Conservation (phyloP, 2,329 filamentous ascomycete species). For the Monilinia polystroma region DNA sequence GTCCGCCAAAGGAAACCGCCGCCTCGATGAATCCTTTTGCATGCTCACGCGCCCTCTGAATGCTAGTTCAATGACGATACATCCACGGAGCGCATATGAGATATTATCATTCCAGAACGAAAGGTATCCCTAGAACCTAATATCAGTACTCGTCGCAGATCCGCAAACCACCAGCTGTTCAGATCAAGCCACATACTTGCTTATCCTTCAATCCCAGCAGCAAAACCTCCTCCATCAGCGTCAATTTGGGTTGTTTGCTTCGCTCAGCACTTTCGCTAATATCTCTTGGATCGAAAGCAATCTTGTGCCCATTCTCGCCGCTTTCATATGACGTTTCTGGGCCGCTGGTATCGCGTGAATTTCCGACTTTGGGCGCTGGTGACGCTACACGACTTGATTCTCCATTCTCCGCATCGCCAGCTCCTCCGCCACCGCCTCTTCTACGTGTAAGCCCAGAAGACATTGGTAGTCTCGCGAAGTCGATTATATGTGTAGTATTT, state of each 20-base stretch:
- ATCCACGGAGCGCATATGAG: constrained; percentile 93
- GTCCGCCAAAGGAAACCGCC: constrained; percentile 90
- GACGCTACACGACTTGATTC: constrained; percentile 65
- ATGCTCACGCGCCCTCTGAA: constrained; percentile 96
- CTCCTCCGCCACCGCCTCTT: constrained; percentile 65
- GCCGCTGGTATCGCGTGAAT: constrained; percentile 53
- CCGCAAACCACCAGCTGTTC: constrained; percentile 23
- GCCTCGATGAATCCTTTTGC: constrained; percentile 91
- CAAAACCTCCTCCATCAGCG: constrained; percentile 97
- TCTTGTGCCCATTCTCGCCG: constrained; percentile 96
- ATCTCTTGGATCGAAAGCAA: constrained; percentile 94
- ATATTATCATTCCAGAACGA: constrained; percentile 99
- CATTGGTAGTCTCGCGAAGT: constrained; percentile 35
- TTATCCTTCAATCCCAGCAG: constrained; percentile 97
- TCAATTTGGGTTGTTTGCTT: constrained; percentile 97
- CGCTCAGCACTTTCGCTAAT: constrained; percentile 95
- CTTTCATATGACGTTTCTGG: constrained; percentile 86
- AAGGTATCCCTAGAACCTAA: constrained; percentile 74
- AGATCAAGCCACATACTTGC: constrained; percentile 63
- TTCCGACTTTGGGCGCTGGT: constrained; percentile 62
- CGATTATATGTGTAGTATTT: constrained; percentile 21
- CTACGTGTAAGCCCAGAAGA: constrained; percentile 60
- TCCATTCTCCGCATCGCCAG: constrained; percentile 62
- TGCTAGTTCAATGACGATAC: constrained; percentile 96
- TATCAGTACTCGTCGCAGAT: constrained; percentile 14